Conservation (phyloP, 306 rosid species). For the Vigna nakashimae region DNA sequence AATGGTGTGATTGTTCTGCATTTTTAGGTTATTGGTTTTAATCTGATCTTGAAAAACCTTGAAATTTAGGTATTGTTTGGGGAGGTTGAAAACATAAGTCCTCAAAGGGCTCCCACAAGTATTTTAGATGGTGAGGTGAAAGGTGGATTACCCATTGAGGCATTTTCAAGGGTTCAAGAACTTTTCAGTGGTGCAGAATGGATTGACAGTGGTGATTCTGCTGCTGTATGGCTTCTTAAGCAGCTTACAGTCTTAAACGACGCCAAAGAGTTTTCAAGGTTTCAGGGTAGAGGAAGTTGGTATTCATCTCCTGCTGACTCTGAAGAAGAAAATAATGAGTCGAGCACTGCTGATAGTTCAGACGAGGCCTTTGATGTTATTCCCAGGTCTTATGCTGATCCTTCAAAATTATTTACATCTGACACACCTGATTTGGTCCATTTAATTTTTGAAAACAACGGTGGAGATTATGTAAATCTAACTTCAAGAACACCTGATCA, state of each 20-base stretch:
- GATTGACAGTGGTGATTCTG: slow-evolving; percentile 89
- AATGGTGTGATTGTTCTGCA: slow-evolving; percentile 22
- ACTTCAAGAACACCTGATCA: slow-evolving; percentile 52
- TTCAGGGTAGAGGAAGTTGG: slow-evolving; percentile 77
- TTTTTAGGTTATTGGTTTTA: slow-evolving; percentile 17
- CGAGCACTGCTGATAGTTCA: slow-evolving; percentile 93
- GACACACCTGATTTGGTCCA: slow-evolving; percentile 56
- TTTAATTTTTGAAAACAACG: slow-evolving; percentile 55
- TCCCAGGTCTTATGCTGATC: slow-evolving; percentile 62
- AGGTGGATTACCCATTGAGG: slow-evolving; percentile 97
- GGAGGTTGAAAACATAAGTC: slow-evolving; percentile 85
- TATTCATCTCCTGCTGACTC: slow-evolving; percentile 89
- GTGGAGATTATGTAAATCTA: slow-evolving; percentile 46
- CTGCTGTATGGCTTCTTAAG: slow-evolving; percentile 91
- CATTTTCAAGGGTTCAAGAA: slow-evolving; percentile 97
- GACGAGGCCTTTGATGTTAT: slow-evolving; percentile 84
- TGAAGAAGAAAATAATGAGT: slow-evolving; percentile 87
- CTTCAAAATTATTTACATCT: slow-evolving; percentile 52
- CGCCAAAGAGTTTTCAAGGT: slow-evolving; percentile 79
- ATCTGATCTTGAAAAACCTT: slow-evolving; percentile 46
- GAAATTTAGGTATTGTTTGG: slow-evolving; percentile 88
- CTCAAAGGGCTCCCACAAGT: slow-evolving; percentile 74
- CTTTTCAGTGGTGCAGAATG: slow-evolving; percentile 90
- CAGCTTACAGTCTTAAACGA: slow-evolving; percentile 81
- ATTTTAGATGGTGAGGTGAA: slow-evolving; percentile 92